A percentile compares a stretch with the other conserved stretches of the same genome.
Evolutionary conservation across 768 basidiomycete species (phyloP).

Genomic region (Mycena vulgaris): DNA sequence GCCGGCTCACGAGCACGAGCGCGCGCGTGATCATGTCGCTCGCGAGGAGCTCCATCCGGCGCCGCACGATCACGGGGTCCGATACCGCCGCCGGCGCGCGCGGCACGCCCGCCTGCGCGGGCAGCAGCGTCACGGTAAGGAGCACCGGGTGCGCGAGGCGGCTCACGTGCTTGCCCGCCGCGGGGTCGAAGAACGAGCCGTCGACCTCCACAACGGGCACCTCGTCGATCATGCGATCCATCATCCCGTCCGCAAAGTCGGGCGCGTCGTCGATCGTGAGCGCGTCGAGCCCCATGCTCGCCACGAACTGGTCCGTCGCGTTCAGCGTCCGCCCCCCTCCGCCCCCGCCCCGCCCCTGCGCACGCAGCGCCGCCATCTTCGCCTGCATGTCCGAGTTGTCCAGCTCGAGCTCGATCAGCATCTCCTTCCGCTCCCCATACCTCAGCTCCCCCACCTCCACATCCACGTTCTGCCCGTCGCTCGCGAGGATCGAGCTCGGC

Average conservation of each 20-base stretch:
- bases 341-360: constrained; percentile 33
- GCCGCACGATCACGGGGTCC: constrained; percentile 91
- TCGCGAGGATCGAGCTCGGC: constrained; percentile 86
- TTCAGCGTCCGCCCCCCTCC: constrained; percentile 63
- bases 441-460: constrained; percentile 95
- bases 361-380: constrained; percentile 47
- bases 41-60: constrained; percentile 96
- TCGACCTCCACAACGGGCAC: constrained; percentile 97
- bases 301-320: constrained; percentile 92
- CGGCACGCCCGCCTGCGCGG: constrained; percentile 57
- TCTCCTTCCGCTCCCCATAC: constrained; percentile 98
- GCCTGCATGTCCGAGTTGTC: constrained; percentile 78
- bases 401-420: constrained; percentile 96
- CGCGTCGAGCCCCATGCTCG: constrained; percentile 86
- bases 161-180: constrained; percentile 85
- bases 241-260: constrained; percentile 91
- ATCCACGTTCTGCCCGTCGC: constrained; percentile 96
- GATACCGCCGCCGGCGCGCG: constrained; percentile 68
- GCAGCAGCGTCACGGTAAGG: constrained; percentile 93
- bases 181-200: constrained; percentile 94
- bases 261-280: constrained; percentile 79
- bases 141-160: constrained; percentile 94
- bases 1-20: constrained; percentile 90
- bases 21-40: constrained; percentile 98
- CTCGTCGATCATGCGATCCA: constrained; percentile 98